Conservation (phyloP, 169 alveolate species). For the Plasmodium berghei region DNA sequence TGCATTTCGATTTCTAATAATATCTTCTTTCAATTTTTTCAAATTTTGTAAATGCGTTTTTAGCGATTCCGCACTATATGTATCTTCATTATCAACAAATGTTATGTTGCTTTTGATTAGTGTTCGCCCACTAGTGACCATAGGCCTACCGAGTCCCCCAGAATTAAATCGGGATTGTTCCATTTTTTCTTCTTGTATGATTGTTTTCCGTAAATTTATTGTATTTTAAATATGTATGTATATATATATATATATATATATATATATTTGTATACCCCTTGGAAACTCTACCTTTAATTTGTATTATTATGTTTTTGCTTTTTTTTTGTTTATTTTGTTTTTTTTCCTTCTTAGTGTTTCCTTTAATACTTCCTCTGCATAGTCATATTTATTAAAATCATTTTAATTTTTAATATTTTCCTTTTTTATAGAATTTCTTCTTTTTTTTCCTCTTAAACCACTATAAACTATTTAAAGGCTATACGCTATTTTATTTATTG, state of each 20-base stretch:
- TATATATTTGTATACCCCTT: no score
- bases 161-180: background rate
- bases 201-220: background rate
- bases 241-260: background rate
- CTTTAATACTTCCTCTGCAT: background rate
- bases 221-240: no score
- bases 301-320: background rate
- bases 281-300: no score
- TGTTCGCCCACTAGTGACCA: background rate
- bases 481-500: no score
- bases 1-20: conserved; percentile 23
- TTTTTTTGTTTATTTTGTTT: background rate
- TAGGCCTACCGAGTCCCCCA: background rate
- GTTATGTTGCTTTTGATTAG: conserved; percentile 26
- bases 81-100: conserved; percentile 35
- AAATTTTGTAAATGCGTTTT: conserved; percentile 42
- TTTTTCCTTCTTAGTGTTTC: background rate
- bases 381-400: no score
- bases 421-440: no score
- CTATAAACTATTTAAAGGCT: no score
- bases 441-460: no score
- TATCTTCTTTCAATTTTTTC: conserved; percentile 41
- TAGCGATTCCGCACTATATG: conserved; percentile 22
- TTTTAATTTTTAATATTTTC: no score
- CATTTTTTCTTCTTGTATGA: background rate